Base-by-base conservation (phyloP, 352 stramenopile genomes). In the Aphanomyces astaci region DNA sequence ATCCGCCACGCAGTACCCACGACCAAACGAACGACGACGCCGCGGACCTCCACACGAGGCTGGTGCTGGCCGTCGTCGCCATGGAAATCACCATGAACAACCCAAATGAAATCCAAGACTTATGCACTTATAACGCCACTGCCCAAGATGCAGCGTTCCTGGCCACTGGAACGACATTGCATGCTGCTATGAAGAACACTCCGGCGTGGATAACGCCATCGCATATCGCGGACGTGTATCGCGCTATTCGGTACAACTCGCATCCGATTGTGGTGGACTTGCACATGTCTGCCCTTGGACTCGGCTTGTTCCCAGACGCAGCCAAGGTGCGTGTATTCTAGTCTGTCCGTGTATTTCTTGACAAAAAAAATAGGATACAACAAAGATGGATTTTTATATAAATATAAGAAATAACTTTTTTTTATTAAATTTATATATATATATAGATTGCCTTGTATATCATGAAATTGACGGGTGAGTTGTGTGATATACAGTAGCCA, bases 21-120 rank as follows among this genome's bases (percentile, higher is more conserved):
- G n/a, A n/a, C n/a, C n/a, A n/a, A n/a, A n/a, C 43, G 19, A 31
- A 19, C 39, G 48, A 10, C 24, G 31, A 4, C 11, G 45, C 54
- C 31, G 39, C 17, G 7, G 60, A 66, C 33, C 48, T 66, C 13
- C 17, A 56, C 19, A 36, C 13, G n/a, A n/a, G n/a, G 3, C 48
- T 66, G 9, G 48, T 45, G n/a, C 27, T 66, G 31, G 36, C 33
- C 3, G 51, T 48, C 31, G 2, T 66, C 10, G 30, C 45, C 28
- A 66, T 66, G 60, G 60, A 66, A 40, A 5, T 56, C 30, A 40
- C 60, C 15, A 43, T 59, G 33, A 49, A 66, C 19, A 66, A 66
- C 28, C 24, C 60, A 9, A 9, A 27, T 10, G 36, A 56, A 19
- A 5, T 66, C 0, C 1, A 17, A 3, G 36, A 25, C 10, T 25